Base-by-base conservation (phyloP, 164 flowering plant species). In the Sedum album region DNA sequence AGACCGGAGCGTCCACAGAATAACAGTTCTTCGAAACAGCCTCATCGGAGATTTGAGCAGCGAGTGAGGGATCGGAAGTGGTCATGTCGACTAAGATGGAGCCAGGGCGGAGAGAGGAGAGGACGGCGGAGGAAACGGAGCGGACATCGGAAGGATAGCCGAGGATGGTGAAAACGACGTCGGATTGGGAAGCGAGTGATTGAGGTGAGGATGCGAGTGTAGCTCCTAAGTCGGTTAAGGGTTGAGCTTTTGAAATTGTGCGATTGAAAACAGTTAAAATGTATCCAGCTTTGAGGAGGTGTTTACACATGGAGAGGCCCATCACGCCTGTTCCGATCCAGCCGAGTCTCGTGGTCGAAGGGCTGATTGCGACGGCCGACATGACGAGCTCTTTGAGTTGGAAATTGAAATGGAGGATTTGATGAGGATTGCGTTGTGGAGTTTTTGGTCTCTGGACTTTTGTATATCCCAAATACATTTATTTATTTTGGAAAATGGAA, bases 291-390 rank as follows among this genome's bases (percentile, higher is more conserved):
- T 72, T 74, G 84, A 94, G 76, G 48, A 94, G 79, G 74, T 88
- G 99, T 60, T 78, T 60, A 78, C 96, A 88, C 99, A 94, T 94
- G 73, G 91, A 85, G 8, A 74, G 77, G 66, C 99, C 97, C 99
- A 94, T 94, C 6, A 94, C 89, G 70, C 99, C 97, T 26, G 99
- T 94, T n/a, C 99, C 99, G 75, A 94, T 90, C 99, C 99, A 94
- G n/a, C 99, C 97, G 8, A 94, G 61, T 21, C 84, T 79, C 35
- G 96, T 90, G 72, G 41, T 83, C 53, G 85, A 44, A 0, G 97
- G 97, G 70, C 64, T 68, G 25, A 84, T 69, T 31, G 83, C 75
- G 69, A 81, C 7, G 71, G 79, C 38, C 78, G 95, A 70, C 88
- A 83, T 86, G 76, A 80, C 2, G 79, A 78, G 83, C 42, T 77